Base-by-base conservation (phyloP, 2,329 filamentous ascomycete species). In the Diaporthe velutina region DNA sequence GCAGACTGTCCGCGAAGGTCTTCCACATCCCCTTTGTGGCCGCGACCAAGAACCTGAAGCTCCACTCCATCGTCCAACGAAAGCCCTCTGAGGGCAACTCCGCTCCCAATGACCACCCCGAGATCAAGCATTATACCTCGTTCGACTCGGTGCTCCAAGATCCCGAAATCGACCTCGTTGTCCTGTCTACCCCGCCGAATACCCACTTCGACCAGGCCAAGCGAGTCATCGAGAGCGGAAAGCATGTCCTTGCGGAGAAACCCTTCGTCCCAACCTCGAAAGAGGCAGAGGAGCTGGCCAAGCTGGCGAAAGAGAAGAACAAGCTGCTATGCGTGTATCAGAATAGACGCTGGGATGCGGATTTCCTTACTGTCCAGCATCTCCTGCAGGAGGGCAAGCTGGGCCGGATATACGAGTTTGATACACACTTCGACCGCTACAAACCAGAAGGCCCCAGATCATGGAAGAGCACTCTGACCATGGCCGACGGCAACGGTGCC, bases 191-290 rank as follows among this genome's bases (percentile, higher is more conserved):
- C 0, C 91, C 93, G 0, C 94, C 94, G 0, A 88, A 92, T 76
- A 92, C 90, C 15, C 94, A 96, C 85, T 94, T 91, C 80, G 82
- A 86, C 22, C 86, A 95, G 78, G 86, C 91, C 48, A 91, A 91
- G 82, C 83, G 89, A 70, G 92, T 93, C 0, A 86, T 96, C 64
- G 87, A 93, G 80, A 86, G 89, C 13, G 92, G 92, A 78, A 96
- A 96, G 86, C 92, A 96, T 82, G 93, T 96, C 35, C 86, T 96
- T 70, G 93, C 93, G 66, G 94, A 96, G 86, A 96, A 96, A 86
- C 94, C 94, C 3, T 96, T 96, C 81, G 93, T 94, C 17, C 92
- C 94, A 28, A 93, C 92, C 1, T 86, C 89, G 1, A 86, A 89
- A 74, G 92, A 96, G 83, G 94, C 94, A 15, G 87, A 90, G 45